Evolutionary conservation across 192 early-diverging fungal species (phyloP).

Genomic region (Thoreauomyces humboldtii): DNA sequence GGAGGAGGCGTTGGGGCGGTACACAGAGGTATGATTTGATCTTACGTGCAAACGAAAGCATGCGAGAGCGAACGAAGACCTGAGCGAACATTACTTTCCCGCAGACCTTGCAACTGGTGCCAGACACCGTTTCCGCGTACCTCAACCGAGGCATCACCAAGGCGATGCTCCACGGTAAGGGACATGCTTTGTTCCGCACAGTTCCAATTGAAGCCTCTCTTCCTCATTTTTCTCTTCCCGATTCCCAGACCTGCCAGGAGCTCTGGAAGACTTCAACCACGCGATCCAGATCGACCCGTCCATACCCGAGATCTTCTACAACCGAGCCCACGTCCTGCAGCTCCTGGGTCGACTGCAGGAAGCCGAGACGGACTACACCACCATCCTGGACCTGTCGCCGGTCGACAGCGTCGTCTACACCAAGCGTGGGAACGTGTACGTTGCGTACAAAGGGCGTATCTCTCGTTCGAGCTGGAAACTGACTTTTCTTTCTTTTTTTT

Average conservation of each 20-base stretch:
- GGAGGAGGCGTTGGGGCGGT: slow-evolving; percentile 44
- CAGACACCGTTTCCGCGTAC: slow-evolving; percentile 29
- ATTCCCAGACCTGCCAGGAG: slow-evolving; percentile 29
- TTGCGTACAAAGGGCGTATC: background rate
- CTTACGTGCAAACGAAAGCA: background rate
- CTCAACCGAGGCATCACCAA: slow-evolving; percentile 52
- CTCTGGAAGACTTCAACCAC: slow-evolving; percentile 40
- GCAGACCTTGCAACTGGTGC: slow-evolving; percentile 36
- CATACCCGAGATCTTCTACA: slow-evolving; percentile 38
- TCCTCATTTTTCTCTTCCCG: no score
- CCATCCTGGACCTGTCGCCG: slow-evolving; percentile 41
- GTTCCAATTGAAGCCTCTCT: no score
- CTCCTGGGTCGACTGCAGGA: slow-evolving; percentile 33
- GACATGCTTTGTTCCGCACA: background rate
- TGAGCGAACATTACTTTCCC: no score
- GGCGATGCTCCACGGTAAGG: slow-evolving; percentile 39
- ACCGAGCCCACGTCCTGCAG: slow-evolving; percentile 39
- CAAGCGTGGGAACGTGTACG: slow-evolving; percentile 43
- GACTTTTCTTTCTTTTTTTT: background rate
- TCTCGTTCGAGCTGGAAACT: no score
- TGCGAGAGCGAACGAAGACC: no score
- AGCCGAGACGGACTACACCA: slow-evolving; percentile 45
- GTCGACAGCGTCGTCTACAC: slow-evolving; percentile 33
- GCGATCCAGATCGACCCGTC: slow-evolving; percentile 28
- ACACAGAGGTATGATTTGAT: slow-evolving; percentile 30